These are phyloP conservation scores for Chrysanthemum lavandulifolium DNA, from an alignment of 129 eudicot genomes.

Conservation along the genomic window DNA sequence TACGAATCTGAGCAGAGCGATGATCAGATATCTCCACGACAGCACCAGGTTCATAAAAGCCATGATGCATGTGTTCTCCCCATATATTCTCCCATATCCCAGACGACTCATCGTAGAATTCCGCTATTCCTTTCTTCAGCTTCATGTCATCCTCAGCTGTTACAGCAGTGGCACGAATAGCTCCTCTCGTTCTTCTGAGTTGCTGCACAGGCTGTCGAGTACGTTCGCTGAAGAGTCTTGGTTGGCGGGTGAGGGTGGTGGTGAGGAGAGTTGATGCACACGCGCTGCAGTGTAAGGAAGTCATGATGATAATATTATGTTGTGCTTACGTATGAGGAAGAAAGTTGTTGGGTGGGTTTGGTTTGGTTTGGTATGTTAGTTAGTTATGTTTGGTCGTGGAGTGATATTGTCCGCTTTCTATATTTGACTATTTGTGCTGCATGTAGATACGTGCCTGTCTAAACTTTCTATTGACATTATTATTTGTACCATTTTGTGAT, in stretches of 20 bases:
- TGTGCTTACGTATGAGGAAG: conserved; percentile 12
- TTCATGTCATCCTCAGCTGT: conserved; percentile 27
- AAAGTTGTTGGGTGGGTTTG: not conserved
- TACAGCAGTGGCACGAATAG: not conserved
- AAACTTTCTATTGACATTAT: too few species aligned
- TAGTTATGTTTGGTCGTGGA: conserved; percentile 12
- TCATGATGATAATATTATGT: conserved; percentile 10
- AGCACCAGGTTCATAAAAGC: conserved; percentile 60
- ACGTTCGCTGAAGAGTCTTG: conserved; percentile 1
- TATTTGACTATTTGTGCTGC: not conserved
- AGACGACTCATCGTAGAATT: conserved; percentile 82
- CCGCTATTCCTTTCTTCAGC: conserved; percentile 81
- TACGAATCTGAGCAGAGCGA: conserved; percentile 86
- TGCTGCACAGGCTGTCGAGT: conserved; percentile 1
- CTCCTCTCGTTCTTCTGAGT: conserved; percentile 19
- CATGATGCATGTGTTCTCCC: conserved; percentile 99
- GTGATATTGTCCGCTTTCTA: not conserved
- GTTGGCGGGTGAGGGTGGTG: conserved; percentile 14
- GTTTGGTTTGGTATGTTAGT: not conserved
- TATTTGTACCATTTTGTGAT: too few species aligned
- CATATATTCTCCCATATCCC: conserved; percentile 92
- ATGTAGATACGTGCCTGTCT: not conserved
- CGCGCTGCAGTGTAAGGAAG: conserved; percentile 22
- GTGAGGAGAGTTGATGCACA: conserved; percentile 24
- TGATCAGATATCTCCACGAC: conserved; percentile 59